Conservation (phyloP, 768 basidiomycete genomes). For the Phanerochaete sordida region DNA sequence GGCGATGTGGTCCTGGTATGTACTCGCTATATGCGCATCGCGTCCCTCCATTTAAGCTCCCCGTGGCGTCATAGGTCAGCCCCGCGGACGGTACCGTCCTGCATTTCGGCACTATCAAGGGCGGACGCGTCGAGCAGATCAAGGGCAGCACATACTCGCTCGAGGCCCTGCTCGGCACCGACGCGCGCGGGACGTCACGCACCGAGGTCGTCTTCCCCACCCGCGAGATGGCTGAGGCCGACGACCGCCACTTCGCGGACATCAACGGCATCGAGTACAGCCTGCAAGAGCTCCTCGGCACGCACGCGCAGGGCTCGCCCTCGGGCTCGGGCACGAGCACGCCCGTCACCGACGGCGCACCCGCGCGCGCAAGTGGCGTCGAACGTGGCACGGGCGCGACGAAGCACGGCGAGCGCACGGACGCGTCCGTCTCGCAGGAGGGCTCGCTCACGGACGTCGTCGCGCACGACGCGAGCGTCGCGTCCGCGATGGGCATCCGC, state of each 20-base stretch:
- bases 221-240: slow-evolving; percentile 58
- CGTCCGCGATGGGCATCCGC: slow-evolving; percentile 62
- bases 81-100: slow-evolving; percentile 93
- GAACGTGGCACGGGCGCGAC: slow-evolving; percentile 30
- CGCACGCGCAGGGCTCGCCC: slow-evolving; percentile 34
- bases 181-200: slow-evolving; percentile 41
- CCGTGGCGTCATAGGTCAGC: slow-evolving; percentile 56
- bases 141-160: slow-evolving; percentile 98
- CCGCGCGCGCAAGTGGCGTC: not conserved
- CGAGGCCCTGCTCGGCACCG: slow-evolving; percentile 85
- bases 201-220: slow-evolving; percentile 39
- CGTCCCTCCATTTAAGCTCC: not conserved
- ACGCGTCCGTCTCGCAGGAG: slow-evolving; percentile 71
- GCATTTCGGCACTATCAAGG: slow-evolving; percentile 84
- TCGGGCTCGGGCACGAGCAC: slow-evolving; percentile 38
- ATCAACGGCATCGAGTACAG: slow-evolving; percentile 97
- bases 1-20: slow-evolving; percentile 69
- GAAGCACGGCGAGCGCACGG: slow-evolving; percentile 67
- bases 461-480: slow-evolving; percentile 69
- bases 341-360: slow-evolving; percentile 20
- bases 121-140: slow-evolving; percentile 87
- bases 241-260: slow-evolving; percentile 89
- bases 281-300: slow-evolving; percentile 84
- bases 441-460: slow-evolving; percentile 51
- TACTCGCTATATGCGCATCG: slow-evolving; percentile 3